Base-by-base conservation (phyloP, 805 yeast species). In the Metschnikowia dekortorum region DNA sequence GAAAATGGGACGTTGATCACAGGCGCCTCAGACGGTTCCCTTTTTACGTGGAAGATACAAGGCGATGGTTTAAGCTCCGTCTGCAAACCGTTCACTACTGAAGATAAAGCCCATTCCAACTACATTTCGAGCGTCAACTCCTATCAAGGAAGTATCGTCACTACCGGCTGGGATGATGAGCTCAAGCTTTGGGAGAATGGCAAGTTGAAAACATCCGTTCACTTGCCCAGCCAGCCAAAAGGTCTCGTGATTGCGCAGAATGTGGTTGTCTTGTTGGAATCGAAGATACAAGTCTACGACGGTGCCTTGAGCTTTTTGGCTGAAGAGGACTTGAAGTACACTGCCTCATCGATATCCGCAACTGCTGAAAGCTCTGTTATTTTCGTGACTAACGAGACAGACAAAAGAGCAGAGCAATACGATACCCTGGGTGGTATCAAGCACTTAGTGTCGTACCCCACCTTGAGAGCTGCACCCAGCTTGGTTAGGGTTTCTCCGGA, bases 101-200 rank as follows among this genome's bases (percentile, higher is more conserved):
- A 77, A 11, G 63, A 66, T 1, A 68, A 70, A 2, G 30, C 50
- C 16, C 97, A 91, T 66, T 62, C 78, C 0, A 89, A 90, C 56
- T 78, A 85, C 54, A 78, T 92, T 41, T 82, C 80, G 33, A 83
- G 84, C 2, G 76, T 79, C 14, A 53, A 66, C 14, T 48, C 35
- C 57, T 60, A 62, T 10, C 65, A 63, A 0, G 60, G 65, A 0
- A 47, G 68, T 6, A 60, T 81, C 16, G 50, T 48, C 11, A 75
- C 89, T n/a, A 73, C 82, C 18, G 95, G 91, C 3, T 94, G 98
- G 98, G 99, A 92, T 67, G 96, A 89, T 62, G 80, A 80, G 11
- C 60, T 90, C 42, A 80, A 78, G 61, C 39, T 63, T 13, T 69
- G 75, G 74, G 52, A 60, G 11, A 53, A 53, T n/a, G 57, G 51